These are phyloP conservation scores for Fusarium pseudonygamai DNA, from an alignment of 2,329 filamentous ascomycete species.

Conservation along the genomic window DNA sequence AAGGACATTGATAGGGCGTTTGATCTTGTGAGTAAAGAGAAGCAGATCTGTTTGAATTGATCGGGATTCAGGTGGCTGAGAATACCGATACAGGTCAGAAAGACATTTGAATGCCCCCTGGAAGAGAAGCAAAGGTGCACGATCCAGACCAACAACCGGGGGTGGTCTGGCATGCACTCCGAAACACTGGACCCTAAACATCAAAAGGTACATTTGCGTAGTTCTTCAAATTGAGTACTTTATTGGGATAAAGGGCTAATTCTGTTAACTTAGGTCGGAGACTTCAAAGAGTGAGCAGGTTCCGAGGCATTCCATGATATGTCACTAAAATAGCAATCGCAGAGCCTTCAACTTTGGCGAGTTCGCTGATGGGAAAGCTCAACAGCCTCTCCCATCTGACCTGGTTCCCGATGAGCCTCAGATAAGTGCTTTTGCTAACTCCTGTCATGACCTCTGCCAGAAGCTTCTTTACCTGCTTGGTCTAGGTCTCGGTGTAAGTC, in stretches of 20 bases:
- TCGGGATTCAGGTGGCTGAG: neutral
- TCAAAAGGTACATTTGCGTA: constrained; percentile 67
- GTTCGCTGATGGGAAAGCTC: constrained; percentile 73
- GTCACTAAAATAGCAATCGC: constrained; percentile 3
- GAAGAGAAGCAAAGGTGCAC: constrained; percentile 79
- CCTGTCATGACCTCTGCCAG: constrained; percentile 78
- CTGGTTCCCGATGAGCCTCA: constrained; percentile 68
- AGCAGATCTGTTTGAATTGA: neutral
- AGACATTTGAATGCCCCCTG: constrained; percentile 75
- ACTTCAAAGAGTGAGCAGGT: constrained; percentile 81
- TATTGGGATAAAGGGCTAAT: neutral
- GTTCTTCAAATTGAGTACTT: neutral
- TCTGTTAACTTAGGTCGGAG: constrained; percentile 67
- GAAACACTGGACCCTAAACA: constrained; percentile 88
- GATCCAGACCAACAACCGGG: constrained; percentile 83
- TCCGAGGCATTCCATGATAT: neutral
- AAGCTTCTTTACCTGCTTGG: constrained; percentile 81
- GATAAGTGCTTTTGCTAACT: constrained; percentile 72
- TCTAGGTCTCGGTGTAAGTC: constrained; percentile 72
- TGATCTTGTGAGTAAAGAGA: constrained; percentile 65
- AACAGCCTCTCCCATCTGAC: constrained; percentile 78
- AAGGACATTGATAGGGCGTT: constrained; percentile 77
- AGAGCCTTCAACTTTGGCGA: constrained; percentile 94
- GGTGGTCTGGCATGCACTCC: constrained; percentile 88
- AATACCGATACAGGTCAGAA: constrained; percentile 60